These are phyloP conservation scores for Phyllosticta paracitricarpa DNA, from an alignment of 2,329 filamentous ascomycete species.

Conservation along the genomic window DNA sequence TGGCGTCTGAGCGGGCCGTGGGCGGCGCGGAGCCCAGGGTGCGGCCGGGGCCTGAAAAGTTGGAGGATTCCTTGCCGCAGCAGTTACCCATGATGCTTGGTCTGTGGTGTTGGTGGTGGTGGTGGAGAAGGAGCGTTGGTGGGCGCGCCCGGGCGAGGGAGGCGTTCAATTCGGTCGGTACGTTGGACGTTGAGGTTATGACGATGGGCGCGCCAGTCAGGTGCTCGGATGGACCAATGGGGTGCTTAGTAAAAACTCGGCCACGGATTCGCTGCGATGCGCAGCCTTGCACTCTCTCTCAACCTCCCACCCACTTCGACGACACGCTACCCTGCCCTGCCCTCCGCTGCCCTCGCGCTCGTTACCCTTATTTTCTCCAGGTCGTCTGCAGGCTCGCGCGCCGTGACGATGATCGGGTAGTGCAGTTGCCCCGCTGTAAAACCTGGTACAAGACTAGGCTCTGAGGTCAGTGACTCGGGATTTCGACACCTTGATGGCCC, in stretches of 20 bases:
- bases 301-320: neutral
- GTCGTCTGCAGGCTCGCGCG: neutral
- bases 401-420: neutral
- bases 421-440: neutral
- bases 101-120: neutral
- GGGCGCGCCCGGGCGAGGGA: neutral
- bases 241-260: constrained; percentile 8
- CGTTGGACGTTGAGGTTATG: neutral
- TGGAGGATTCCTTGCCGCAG: constrained; percentile 59
- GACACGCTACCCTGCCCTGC: neutral
- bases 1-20: constrained; percentile 30
- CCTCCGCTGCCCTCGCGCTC: neutral
- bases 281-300: neutral
- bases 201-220: neutral
- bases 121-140: neutral
- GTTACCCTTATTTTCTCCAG: neutral
- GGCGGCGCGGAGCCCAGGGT: constrained; percentile 47
- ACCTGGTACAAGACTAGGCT: neutral
- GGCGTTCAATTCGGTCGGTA: neutral
- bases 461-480: constrained; percentile 5
- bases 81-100: constrained; percentile 65
- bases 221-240: neutral
- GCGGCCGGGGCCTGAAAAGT: constrained; percentile 61
- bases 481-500: constrained; percentile 10
- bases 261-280: constrained; percentile 7